A percentile compares a stretch with the other conserved stretches of the same genome.
Conservation (phyloP, 1,284 basidiomycete species). For the Cystobasidiaceae sp. region DNA sequence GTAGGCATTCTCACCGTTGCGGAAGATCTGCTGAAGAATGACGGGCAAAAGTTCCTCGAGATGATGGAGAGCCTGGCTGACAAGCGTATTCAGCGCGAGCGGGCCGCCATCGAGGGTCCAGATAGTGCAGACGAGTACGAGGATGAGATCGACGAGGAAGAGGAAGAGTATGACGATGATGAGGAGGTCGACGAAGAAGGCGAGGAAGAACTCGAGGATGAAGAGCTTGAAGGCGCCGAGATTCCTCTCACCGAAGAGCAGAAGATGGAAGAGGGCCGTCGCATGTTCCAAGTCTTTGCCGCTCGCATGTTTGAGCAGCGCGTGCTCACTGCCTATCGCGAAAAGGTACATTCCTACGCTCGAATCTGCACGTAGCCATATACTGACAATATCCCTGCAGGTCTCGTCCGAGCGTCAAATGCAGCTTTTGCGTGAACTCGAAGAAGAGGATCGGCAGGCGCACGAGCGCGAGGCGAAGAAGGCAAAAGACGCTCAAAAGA, state of each 20-base stretch:
- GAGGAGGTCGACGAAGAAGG: slow-evolving; percentile 50
- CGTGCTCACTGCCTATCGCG: slow-evolving; percentile 85
- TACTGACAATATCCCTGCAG: slow-evolving; percentile 12
- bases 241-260: slow-evolving; percentile 56
- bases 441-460: slow-evolving; percentile 74
- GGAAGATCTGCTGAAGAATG: slow-evolving; percentile 94
- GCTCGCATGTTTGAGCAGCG: slow-evolving; percentile 99
- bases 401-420: slow-evolving; percentile 86
- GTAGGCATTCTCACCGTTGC: slow-evolving; percentile 93
- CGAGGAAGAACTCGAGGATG: slow-evolving; percentile 53
- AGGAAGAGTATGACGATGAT: slow-evolving; percentile 42
- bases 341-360: slow-evolving; percentile 52
- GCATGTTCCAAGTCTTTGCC: slow-evolving; percentile 99
- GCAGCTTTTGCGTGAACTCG: slow-evolving; percentile 79
- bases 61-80: slow-evolving; percentile 99
- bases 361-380: background rate
- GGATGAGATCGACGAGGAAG: slow-evolving; percentile 52
- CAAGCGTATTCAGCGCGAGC: slow-evolving; percentile 84
- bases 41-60: slow-evolving; percentile 96
- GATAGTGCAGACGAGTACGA: slow-evolving; percentile 51
- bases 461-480: slow-evolving; percentile 88
- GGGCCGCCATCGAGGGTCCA: slow-evolving; percentile 72
- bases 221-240: slow-evolving; percentile 44
- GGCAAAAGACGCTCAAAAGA: slow-evolving; percentile 92
- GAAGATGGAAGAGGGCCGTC: slow-evolving; percentile 96